Conservation (phyloP, 192 early-diverging fungal genomes). For the Borealophlyctis nickersoniae region DNA sequence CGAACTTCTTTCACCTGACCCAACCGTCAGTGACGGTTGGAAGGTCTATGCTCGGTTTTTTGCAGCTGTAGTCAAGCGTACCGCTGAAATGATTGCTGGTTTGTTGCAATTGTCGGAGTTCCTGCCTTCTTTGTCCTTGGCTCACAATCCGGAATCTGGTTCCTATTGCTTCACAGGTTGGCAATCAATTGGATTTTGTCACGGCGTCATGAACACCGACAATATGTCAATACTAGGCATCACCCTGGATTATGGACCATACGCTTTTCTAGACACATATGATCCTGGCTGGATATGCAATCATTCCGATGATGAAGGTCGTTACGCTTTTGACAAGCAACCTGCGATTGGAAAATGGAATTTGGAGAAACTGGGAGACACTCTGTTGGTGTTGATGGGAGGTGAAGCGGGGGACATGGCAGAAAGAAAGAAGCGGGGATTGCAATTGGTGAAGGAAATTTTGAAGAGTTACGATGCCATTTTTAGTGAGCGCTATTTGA, state of each 20-base stretch:
- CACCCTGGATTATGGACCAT: constrained; percentile 88
- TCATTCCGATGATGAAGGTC: constrained; percentile 37
- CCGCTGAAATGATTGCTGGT: constrained; percentile 73
- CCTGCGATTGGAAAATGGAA: constrained; percentile 80
- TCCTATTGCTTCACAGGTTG: too few relatives aligned
- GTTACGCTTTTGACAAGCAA: constrained; percentile 73
- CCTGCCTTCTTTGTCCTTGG: too few relatives aligned
- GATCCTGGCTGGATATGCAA: constrained; percentile 79
- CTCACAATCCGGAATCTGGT: too few relatives aligned
- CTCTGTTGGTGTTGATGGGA: constrained; percentile 53
- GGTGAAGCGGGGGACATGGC: constrained; percentile 33
- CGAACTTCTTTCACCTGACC: constrained; percentile 13
- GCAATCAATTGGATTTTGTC: constrained; percentile 82
- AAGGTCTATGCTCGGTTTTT: constrained; percentile 56
- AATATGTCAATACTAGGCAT: constrained; percentile 83
- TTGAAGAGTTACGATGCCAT: constrained; percentile 48
- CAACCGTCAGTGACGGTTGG: background rate
- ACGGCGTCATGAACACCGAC: constrained; percentile 58
- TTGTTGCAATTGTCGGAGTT: too few relatives aligned
- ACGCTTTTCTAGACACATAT: constrained; percentile 74
- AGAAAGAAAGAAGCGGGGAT: constrained; percentile 1
- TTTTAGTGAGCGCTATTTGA: constrained; percentile 43
- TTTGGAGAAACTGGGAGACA: constrained; percentile 58
- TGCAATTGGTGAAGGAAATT: constrained; percentile 45
- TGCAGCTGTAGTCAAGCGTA: constrained; percentile 50